Conservation (phyloP, 306 rosid genomes). For the Cyamopsis tetragonoloba region DNA sequence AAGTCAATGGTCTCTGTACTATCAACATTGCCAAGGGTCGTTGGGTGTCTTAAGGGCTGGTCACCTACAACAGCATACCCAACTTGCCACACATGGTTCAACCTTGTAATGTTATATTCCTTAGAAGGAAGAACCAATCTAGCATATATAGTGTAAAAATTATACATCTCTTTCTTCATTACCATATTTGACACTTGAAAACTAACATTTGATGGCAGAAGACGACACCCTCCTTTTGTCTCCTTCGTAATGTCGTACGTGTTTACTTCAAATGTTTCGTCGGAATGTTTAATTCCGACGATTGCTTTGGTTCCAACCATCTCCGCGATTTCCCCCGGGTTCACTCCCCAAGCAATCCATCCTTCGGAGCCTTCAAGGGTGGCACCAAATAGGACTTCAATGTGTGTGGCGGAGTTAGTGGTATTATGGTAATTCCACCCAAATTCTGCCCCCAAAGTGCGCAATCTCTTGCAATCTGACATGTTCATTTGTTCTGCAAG, state of each 20-base stretch:
- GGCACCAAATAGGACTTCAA: conserved; percentile 47
- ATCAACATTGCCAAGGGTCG: conserved; percentile 49
- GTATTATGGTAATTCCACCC: conserved; percentile 38
- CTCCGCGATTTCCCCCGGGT: conserved; percentile 46
- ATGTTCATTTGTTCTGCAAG: not conserved
- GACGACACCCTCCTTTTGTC: conserved; percentile 50
- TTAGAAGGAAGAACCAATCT: conserved; percentile 28
- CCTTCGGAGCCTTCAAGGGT: not conserved
- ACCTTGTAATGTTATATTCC: conserved; percentile 12
- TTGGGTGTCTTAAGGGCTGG: conserved; percentile 40
- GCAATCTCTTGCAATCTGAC: conserved; percentile 43
- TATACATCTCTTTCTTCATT: not conserved
- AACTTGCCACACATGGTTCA: conserved; percentile 83
- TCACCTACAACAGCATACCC: conserved; percentile 14
- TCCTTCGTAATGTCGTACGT: conserved; percentile 41
- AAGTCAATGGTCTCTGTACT: conserved; percentile 60
- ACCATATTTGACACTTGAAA: not conserved
- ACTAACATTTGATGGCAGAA: not conserved
- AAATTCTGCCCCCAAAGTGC: conserved; percentile 56
- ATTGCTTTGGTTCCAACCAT: conserved; percentile 84
- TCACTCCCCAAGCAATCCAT: conserved; percentile 89
- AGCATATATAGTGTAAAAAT: conserved; percentile 27
- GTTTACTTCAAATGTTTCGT: not conserved
- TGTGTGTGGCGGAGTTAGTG: not conserved
- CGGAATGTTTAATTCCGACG: conserved; percentile 33